phyloP scores from a whole-genome alignment of 2,329 filamentous ascomycete species.

The Aspergillus caelatus region DNA sequence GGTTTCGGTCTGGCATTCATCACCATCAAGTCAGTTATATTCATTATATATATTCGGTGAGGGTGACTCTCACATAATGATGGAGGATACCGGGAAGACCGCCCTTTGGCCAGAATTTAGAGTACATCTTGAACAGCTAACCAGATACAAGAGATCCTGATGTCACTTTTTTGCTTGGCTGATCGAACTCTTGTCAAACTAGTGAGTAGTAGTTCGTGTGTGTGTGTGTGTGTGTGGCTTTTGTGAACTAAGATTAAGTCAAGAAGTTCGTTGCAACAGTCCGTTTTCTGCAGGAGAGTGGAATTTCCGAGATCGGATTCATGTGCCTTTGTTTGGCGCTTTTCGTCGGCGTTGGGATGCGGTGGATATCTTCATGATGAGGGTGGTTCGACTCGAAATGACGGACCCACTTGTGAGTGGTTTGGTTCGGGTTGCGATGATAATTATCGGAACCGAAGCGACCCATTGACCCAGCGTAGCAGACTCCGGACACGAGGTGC shows the following conservation, averaged over 20 bases:
- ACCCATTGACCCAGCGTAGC: background rate
- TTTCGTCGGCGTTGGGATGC: background rate
- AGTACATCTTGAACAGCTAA: conserved; percentile 30
- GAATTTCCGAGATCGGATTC: background rate
- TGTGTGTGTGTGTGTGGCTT: background rate
- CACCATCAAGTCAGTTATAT: background rate
- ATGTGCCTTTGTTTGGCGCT: background rate
- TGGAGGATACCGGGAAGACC: conserved; percentile 41
- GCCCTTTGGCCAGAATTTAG: conserved; percentile 41
- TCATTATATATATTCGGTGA: background rate
- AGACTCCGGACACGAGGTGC: background rate
- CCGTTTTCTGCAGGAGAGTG: background rate
- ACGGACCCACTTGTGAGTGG: background rate
- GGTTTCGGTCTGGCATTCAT: conserved; percentile 29
- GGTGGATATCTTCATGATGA: background rate
- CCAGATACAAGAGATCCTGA: background rate
- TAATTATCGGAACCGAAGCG: background rate
- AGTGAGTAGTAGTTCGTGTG: background rate
- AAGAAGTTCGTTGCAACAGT: background rate
- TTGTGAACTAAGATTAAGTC: background rate
- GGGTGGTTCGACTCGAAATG: background rate
- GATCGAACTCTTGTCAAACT: background rate
- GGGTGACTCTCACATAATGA: conserved; percentile 35
- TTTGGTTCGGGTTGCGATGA: background rate
- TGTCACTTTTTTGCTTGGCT: background rate